A percentile compares a stretch with the other conserved stretches of the same genome.
These are phyloP conservation scores for Austroboletus olivaceoglutinosus DNA, from an alignment of 1,284 basidiomycete species.

Conservation along the genomic window DNA sequence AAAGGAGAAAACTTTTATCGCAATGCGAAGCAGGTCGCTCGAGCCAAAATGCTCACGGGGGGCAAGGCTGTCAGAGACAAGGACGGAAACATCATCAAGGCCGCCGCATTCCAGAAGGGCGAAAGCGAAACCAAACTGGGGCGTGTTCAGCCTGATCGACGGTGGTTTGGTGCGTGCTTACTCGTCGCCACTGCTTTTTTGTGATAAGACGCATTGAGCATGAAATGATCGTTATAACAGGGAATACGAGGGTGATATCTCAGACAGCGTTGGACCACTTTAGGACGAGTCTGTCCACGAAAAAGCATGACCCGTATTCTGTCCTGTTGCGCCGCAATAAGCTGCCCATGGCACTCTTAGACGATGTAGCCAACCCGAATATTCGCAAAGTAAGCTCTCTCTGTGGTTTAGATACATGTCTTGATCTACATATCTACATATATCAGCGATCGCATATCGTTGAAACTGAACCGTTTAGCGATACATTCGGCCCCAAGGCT, in stretches of 20 bases:
- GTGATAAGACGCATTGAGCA: constrained; percentile 10
- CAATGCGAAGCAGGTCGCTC: constrained; percentile 80
- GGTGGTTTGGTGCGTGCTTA: constrained; percentile 85
- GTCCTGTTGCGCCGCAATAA: constrained; percentile 91
- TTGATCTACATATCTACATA: constrained; percentile 1
- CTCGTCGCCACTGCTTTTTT: too few relatives aligned
- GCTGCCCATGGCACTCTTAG: constrained; percentile 89
- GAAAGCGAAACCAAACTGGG: constrained; percentile 87
- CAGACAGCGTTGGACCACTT: constrained; percentile 95
- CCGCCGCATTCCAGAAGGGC: constrained; percentile 90
- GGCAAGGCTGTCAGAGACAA: constrained; percentile 87
- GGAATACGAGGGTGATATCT: constrained; percentile 98
- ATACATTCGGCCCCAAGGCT: constrained; percentile 93
- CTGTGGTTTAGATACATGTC: neutral
- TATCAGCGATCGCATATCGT: constrained; percentile 83
- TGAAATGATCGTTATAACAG: constrained; percentile 38
- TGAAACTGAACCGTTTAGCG: constrained; percentile 88
- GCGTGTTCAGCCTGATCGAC: constrained; percentile 86
- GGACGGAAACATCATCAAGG: constrained; percentile 88
- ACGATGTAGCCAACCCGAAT: constrained; percentile 80
- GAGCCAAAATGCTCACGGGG: constrained; percentile 88
- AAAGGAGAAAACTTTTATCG: constrained; percentile 94
- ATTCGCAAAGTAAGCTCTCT: constrained; percentile 61
- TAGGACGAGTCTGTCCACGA: constrained; percentile 77
- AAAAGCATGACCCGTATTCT: constrained; percentile 91